Base-by-base conservation (phyloP, 768 basidiomycete species). In the Trametes cinnabarina region DNA sequence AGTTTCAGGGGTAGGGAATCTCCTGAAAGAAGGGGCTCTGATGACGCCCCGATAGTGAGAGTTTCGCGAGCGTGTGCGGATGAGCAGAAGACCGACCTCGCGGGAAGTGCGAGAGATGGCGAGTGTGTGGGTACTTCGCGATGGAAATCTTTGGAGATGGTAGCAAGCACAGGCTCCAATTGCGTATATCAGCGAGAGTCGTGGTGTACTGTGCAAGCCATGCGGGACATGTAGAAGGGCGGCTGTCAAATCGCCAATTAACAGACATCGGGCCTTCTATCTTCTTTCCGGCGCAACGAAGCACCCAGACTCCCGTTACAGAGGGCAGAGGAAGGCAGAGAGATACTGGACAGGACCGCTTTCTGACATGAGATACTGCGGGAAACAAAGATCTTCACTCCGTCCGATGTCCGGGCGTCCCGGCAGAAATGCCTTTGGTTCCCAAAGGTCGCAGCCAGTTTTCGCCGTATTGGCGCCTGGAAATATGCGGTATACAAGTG, bases 271-370 rank as follows among this genome's bases (percentile, higher is more conserved):
- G 32, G 35, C 23, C 25, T 51, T 9, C 32, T 30, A 8, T 46
- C 22, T 22, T 37, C 30, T 19, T n/a, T 11, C 15, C 48, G 35
- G 58, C 58, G 51, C 51, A 51, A 59, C 58, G 37, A 54, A 59
- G 51, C 19, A 47, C 46, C 46, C 34, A 39, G 20, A 23, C 35
- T 34, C 51, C 17, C 42, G 34, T 26, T 23, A 7, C 23, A 25
- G 25, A 25, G 17, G n/a, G 42, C 23, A 30, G 14, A n/a, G 32
- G 17, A 9, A 12, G 34, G n/a, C n/a, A n/a, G n/a, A n/a, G n/a
- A n/a, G n/a, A n/a, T 41, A 28, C 55, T 35, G 26, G 40, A 15
- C 19, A 12, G 34, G 34, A 51, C 41, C 37, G 48, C 34, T 32
- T 42, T 14, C 28, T 22, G 41, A 11, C 41, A 30, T 19, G 26